Evolutionary conservation across 2,329 filamentous ascomycete genomes (phyloP).

Genomic region (Claviceps capensis): DNA sequence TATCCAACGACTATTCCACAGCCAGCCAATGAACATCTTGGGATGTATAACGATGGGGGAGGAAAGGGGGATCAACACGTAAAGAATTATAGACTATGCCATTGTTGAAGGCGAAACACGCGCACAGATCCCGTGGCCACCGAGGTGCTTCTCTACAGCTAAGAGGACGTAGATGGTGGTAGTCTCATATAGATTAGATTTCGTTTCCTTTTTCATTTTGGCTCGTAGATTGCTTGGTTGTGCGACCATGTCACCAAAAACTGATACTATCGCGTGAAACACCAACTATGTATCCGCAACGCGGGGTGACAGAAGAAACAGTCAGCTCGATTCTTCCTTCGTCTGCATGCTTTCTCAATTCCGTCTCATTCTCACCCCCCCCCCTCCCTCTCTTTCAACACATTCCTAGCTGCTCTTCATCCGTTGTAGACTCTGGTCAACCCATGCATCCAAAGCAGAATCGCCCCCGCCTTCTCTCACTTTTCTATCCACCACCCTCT

Average conservation of each 20-base stretch:
- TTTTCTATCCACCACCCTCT: slow-evolving; percentile 69
- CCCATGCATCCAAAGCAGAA: slow-evolving; percentile 57
- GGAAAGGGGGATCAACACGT: no score
- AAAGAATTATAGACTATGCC: no score
- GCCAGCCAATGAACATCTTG: background rate
- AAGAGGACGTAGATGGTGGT: no score
- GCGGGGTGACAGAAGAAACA: background rate
- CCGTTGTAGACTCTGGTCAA: slow-evolving; percentile 51
- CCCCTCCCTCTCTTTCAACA: slow-evolving; percentile 18
- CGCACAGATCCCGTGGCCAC: background rate
- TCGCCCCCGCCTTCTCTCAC: slow-evolving; percentile 45
- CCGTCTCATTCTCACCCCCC: slow-evolving; percentile 29
- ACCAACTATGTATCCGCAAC: background rate
- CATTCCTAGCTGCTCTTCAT: slow-evolving; percentile 28
- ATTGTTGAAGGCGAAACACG: no score
- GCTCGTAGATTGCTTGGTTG: background rate
- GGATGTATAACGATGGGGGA: background rate
- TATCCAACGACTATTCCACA: slow-evolving; percentile 5
- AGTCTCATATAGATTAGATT: no score
- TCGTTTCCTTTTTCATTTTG: background rate
- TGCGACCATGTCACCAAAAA: background rate
- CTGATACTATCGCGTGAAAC: background rate
- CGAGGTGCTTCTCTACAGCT: background rate
- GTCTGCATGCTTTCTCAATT: background rate
- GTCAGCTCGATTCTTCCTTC: background rate